Evolutionary conservation across 805 yeast genomes (phyloP), one percentile per base, ranked within the genome.

Genomic region (Tetrapisispora nanseiensis): DNA sequence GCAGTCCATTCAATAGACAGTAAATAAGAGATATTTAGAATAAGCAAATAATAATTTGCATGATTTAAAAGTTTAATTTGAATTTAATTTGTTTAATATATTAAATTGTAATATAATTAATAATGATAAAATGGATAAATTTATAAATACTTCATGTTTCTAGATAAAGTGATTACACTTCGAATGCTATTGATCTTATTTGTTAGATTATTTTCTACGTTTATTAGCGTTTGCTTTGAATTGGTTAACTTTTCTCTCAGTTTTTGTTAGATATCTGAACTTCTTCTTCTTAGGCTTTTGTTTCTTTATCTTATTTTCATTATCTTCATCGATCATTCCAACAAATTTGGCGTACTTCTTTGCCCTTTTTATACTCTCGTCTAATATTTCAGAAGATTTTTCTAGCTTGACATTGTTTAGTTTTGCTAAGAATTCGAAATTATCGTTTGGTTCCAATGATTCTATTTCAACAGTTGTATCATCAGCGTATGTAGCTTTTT

Each of bases 251-350:
- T 67, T 78, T 63, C 97, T 75, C 64, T 87, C 96, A 22, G 70
- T 65, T 61, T 86, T 86, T 39, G 92, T 76, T 61, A 89, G 71
- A 54, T 89, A 90, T 65, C 96, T 77, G 57, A 87, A 87, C 72
- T 89, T 89, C 72, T 78, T 81, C 73, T 81, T 82, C 46, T 51
- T 54, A 34, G 53, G 57, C 27, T 52, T 52, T n/a, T 48, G 46
- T 36, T 55, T 54, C 16, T 23, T 28, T 33, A 21, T 49, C 16
- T 49, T 54, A 9, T 54, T 53, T 26, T 56, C 57, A 22, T 62
- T 61, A 28, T 57, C 61, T 27, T 54, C 57, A 41, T 76, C 73
- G 33, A 70, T 61, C 50, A 70, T 73, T 15, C 84, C 78, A 49
- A 81, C 63, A 49, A 76, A 60, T 49, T 74, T 75, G 1, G 95